Conservation (phyloP, 768 basidiomycete genomes). For the Phylloporus sp. region DNA sequence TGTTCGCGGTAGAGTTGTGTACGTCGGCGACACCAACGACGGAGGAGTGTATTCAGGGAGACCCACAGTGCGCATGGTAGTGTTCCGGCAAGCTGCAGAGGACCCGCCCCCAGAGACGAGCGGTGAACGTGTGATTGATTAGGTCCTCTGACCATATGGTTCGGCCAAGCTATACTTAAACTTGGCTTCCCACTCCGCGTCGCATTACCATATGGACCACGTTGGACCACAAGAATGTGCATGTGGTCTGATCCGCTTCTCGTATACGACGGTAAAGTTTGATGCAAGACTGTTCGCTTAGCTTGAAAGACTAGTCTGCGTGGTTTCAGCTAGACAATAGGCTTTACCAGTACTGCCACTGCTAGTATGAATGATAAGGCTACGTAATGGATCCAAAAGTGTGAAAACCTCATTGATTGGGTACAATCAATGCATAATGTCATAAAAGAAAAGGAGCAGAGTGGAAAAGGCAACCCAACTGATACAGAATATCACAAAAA, state of each 20-base stretch:
- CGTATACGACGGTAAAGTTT: neutral
- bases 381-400: too few relatives aligned
- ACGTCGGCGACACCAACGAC: slow-evolving; percentile 42
- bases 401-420: too few relatives aligned
- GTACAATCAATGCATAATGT: too few relatives aligned
- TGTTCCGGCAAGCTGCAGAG: slow-evolving; percentile 16
- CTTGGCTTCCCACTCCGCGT: slow-evolving; percentile 32
- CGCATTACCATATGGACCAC: slow-evolving; percentile 10
- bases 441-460: too few relatives aligned
- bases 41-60: slow-evolving; percentile 49
- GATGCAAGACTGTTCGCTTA: neutral
- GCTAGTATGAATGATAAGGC: too few relatives aligned
- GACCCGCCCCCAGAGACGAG: neutral
- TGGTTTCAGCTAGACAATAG: neutral
- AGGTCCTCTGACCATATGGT: slow-evolving; percentile 27
- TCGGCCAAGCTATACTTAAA: slow-evolving; percentile 30
- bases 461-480: too few relatives aligned
- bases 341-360: neutral
- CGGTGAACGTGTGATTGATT: slow-evolving; percentile 21
- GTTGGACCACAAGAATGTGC: neutral
- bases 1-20: slow-evolving; percentile 51
- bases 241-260: neutral
- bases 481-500: too few relatives aligned
- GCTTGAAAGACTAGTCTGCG: neutral
- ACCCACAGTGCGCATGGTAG: slow-evolving; percentile 51